Conservation (phyloP, 805 yeast genomes). For the Lipomyces sp. region DNA sequence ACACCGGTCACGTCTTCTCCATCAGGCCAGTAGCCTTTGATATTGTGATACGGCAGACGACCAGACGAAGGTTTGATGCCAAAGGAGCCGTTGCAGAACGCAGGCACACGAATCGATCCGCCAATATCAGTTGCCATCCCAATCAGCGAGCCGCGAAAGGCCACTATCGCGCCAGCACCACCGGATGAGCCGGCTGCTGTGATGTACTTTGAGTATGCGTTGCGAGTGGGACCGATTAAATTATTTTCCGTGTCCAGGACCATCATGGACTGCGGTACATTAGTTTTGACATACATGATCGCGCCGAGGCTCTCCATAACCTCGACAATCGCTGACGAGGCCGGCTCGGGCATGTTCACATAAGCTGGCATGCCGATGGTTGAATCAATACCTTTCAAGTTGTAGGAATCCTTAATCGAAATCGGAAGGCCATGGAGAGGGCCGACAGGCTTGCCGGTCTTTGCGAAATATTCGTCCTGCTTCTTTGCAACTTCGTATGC, state of each 20-base stretch:
- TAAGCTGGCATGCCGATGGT: constrained; percentile 54
- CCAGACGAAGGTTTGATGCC: constrained; percentile 52
- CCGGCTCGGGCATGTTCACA: constrained; percentile 46
- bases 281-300: constrained; percentile 57
- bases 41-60: constrained; percentile 43
- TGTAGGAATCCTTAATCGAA: constrained; percentile 52
- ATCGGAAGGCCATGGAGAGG: constrained; percentile 68
- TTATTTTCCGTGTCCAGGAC: constrained; percentile 54
- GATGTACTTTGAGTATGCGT: constrained; percentile 52
- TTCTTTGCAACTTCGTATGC: constrained; percentile 61
- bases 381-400: constrained; percentile 53
- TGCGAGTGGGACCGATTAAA: constrained; percentile 54
- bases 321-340: constrained; percentile 49
- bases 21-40: constrained; percentile 57
- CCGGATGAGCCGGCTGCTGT: constrained; percentile 62
- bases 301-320: constrained; percentile 53
- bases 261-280: constrained; percentile 56
- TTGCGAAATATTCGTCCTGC: constrained; percentile 56
- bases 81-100: constrained; percentile 51
- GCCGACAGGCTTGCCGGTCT: constrained; percentile 57
- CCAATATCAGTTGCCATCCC: constrained; percentile 62
- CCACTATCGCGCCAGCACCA: constrained; percentile 58
- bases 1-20: constrained; percentile 51
- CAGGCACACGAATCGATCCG: constrained; percentile 57
- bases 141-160: constrained; percentile 53